Conservation (phyloP, 768 basidiomycete species). For the Clathrus columnatus region DNA sequence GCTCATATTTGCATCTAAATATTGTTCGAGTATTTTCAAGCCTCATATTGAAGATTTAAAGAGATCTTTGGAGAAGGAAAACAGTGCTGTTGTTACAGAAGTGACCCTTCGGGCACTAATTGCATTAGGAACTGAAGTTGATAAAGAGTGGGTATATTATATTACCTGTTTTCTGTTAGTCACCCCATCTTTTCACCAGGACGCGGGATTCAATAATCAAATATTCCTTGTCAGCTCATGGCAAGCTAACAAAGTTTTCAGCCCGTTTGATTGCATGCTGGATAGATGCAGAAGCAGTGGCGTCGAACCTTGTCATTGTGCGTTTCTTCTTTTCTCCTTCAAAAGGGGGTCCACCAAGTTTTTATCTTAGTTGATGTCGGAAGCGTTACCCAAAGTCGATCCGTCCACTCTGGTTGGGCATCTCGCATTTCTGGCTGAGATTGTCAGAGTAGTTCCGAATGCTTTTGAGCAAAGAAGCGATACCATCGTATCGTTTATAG, state of each 20-base stretch:
- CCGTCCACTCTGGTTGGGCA: constrained; percentile 46
- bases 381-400: constrained; percentile 36
- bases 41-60: constrained; percentile 67
- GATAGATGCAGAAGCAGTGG: constrained; percentile 42
- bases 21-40: constrained; percentile 64
- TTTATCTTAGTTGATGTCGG: constrained; percentile 45
- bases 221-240: constrained; percentile 49
- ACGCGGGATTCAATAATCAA: constrained; percentile 55
- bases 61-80: constrained; percentile 63
- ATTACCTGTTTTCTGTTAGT: too few relatives aligned
- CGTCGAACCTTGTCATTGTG: constrained; percentile 58
- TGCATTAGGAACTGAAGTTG: constrained; percentile 51
- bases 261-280: constrained; percentile 60
- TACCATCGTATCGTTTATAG: constrained; percentile 58
- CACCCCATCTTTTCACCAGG: constrained; percentile 48
- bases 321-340: constrained; percentile 14
- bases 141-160: constrained; percentile 55
- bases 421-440: constrained; percentile 62
- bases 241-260: constrained; percentile 76
- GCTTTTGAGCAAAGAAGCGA: constrained; percentile 77
- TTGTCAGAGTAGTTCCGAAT: constrained; percentile 58
- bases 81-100: constrained; percentile 43
- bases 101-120: constrained; percentile 71
- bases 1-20: constrained; percentile 60
- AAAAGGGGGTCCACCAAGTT: not conserved